phyloP scores from a whole-genome alignment of 2,329 filamentous ascomycete species.

The Purpureocillium takamizusanense region DNA sequence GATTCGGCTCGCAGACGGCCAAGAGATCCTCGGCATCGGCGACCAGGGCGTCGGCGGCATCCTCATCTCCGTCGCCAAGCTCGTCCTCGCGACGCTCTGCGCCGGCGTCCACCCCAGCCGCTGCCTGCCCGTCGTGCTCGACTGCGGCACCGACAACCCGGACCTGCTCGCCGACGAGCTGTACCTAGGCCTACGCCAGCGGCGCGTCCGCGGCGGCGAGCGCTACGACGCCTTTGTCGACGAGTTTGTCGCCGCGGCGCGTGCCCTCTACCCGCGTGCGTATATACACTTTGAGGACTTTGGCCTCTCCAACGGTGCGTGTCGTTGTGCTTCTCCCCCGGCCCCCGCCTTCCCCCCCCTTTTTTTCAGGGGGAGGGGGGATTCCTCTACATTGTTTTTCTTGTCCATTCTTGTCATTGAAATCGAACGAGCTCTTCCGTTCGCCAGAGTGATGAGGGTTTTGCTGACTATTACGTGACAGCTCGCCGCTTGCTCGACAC shows the following conservation, averaged over 20 bases:
- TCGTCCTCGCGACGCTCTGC: constrained; percentile 74
- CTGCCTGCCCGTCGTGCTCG: constrained; percentile 71
- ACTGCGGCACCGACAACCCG: constrained; percentile 79
- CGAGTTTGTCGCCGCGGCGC: constrained; percentile 58
- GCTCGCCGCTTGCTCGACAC: constrained; percentile 67
- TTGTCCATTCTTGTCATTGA: too few relatives aligned
- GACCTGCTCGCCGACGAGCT: constrained; percentile 64
- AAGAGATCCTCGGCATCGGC: constrained; percentile 77
- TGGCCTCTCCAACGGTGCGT: constrained; percentile 58
- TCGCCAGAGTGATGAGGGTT: too few relatives aligned
- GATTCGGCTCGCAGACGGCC: constrained; percentile 33
- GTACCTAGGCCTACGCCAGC: constrained; percentile 66
- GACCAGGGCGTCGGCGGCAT: constrained; percentile 83
- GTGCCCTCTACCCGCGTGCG: constrained; percentile 64
- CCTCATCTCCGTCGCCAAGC: constrained; percentile 75
- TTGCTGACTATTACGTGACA: constrained; percentile 8
- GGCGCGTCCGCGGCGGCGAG: constrained; percentile 59
- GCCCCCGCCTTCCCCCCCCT: too few relatives aligned
- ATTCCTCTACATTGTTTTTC: too few relatives aligned
- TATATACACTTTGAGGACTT: constrained; percentile 92
- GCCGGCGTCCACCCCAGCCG: constrained; percentile 77
- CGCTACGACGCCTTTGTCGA: constrained; percentile 72
- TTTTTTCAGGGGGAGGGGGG: too few relatives aligned
- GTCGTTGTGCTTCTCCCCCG: too few relatives aligned
- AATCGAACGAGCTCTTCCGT: too few relatives aligned